Conservation (phyloP, 1,139 yeast species). For the Yamadazyma taylorii region DNA sequence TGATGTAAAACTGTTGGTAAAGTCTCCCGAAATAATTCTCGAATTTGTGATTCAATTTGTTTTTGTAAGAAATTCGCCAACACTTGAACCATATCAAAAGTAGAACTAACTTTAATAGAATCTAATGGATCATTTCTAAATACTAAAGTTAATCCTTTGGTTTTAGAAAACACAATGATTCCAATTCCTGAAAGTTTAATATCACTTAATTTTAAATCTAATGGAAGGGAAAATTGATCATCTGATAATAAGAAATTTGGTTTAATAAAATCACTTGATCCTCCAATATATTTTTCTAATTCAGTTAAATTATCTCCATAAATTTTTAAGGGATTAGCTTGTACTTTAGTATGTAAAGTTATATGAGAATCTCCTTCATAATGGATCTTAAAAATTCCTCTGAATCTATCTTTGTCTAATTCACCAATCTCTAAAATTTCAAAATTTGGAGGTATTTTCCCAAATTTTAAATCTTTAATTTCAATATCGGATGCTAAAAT, state of each 20-base stretch:
- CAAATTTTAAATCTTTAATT: constrained; percentile 76
- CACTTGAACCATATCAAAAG: constrained; percentile 83
- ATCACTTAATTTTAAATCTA: constrained; percentile 72
- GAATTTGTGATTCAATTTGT: constrained; percentile 78
- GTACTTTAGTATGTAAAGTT: constrained; percentile 78
- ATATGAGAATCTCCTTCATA: constrained; percentile 81
- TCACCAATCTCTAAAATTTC: constrained; percentile 89
- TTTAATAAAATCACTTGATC: constrained; percentile 46
- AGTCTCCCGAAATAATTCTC: constrained; percentile 80
- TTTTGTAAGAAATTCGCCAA: constrained; percentile 77
- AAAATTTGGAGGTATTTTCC: constrained; percentile 72
- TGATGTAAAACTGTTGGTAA: constrained; percentile 79
- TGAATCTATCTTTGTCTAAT: constrained; percentile 71
- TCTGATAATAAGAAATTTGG: constrained; percentile 70
- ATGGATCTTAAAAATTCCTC: constrained; percentile 82
- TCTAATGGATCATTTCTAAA: constrained; percentile 88
- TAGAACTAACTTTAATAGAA: constrained; percentile 75
- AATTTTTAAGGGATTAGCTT: constrained; percentile 80
- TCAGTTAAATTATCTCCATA: constrained; percentile 54
- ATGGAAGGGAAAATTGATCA: constrained; percentile 73
- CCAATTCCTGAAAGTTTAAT: constrained; percentile 79
- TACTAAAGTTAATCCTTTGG: constrained; percentile 82
- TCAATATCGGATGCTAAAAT: constrained; percentile 72
- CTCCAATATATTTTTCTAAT: constrained; percentile 27
- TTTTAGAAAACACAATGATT: constrained; percentile 76